Conservation (phyloP, 495 filamentous ascomycete species). For the Pyrenopolyporus hunteri region DNA sequence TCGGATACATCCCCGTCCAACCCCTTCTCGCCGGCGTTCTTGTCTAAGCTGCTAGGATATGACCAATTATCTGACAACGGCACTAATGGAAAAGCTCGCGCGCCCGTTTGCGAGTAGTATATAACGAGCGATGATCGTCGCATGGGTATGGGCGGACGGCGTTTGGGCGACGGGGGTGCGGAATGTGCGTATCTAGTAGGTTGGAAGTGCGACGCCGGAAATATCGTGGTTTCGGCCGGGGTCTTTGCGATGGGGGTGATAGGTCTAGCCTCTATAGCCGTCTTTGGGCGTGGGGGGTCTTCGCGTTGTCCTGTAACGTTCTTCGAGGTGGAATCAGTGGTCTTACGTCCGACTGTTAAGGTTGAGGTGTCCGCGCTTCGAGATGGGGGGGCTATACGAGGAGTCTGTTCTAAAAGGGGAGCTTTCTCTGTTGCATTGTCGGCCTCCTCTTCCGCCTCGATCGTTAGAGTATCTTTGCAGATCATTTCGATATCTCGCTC, state of each 20-base stretch:
- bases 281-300: slow-evolving; percentile 15
- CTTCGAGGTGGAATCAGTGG: slow-evolving; percentile 18
- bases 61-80: slow-evolving; percentile 12
- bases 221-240: too few relatives aligned
- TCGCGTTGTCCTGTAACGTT: slow-evolving; percentile 15
- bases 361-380: slow-evolving; percentile 1
- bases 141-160: slow-evolving; percentile 18
- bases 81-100: slow-evolving; percentile 37
- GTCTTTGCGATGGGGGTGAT: slow-evolving; percentile 16
- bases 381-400: neutral
- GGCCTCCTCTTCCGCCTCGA: slow-evolving; percentile 45
- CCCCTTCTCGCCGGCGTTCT: neutral
- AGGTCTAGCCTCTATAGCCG: slow-evolving; percentile 25
- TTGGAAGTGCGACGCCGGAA: too few relatives aligned
- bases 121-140: slow-evolving; percentile 23
- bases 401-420: slow-evolving; percentile 14
- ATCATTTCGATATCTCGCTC: slow-evolving; percentile 52
- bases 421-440: neutral
- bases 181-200: neutral
- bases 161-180: neutral
- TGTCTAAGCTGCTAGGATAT: slow-evolving; percentile 2
- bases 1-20: neutral
- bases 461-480: slow-evolving; percentile 52
- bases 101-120: slow-evolving; percentile 27
- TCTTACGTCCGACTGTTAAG: slow-evolving; percentile 15